phyloP scores from a whole-genome alignment of 2,329 filamentous ascomycete species.

The Cladobotryum mycophilum region DNA sequence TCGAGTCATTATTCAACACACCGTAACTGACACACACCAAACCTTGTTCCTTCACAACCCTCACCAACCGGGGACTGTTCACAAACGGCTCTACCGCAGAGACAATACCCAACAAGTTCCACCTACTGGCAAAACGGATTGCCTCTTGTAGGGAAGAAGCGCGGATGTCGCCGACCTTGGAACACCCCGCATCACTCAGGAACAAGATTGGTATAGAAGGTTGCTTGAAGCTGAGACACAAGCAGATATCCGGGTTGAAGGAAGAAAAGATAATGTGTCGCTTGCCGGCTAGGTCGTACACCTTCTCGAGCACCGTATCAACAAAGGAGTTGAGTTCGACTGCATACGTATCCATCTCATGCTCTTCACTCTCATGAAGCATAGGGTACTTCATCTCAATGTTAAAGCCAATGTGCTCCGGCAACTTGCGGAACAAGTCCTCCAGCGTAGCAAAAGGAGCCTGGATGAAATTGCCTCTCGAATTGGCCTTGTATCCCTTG shows the following conservation, averaged over 20 bases:
- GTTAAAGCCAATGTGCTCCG: conserved; percentile 84
- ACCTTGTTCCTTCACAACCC: conserved; percentile 88
- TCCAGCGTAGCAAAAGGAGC: conserved; percentile 92
- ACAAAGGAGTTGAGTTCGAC: conserved; percentile 96
- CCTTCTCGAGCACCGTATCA: conserved; percentile 82
- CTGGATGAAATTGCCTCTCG: conserved; percentile 89
- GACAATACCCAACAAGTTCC: conserved; percentile 92
- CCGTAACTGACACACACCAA: conserved; percentile 95
- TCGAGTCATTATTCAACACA: conserved; percentile 78
- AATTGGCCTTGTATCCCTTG: conserved; percentile 95
- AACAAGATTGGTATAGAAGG: conserved; percentile 94
- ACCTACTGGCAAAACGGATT: conserved; percentile 85
- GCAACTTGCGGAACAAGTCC: conserved; percentile 82
- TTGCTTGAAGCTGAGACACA: conserved; percentile 93
- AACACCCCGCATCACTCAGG: conserved; percentile 81
- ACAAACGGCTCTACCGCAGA: conserved; percentile 83
- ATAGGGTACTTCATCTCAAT: conserved; percentile 99
- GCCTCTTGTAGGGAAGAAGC: conserved; percentile 92
- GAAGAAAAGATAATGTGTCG: conserved; percentile 96
- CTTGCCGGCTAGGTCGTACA: conserved; percentile 75
- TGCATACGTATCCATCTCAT: conserved; percentile 94
- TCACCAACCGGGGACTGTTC: conserved; percentile 79
- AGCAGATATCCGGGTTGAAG: conserved; percentile 95
- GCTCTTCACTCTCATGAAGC: conserved; percentile 89
- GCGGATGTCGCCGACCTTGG: conserved; percentile 76